Conservation (phyloP, 352 stramenopile species). For the Hyphochytrium catenoides region DNA sequence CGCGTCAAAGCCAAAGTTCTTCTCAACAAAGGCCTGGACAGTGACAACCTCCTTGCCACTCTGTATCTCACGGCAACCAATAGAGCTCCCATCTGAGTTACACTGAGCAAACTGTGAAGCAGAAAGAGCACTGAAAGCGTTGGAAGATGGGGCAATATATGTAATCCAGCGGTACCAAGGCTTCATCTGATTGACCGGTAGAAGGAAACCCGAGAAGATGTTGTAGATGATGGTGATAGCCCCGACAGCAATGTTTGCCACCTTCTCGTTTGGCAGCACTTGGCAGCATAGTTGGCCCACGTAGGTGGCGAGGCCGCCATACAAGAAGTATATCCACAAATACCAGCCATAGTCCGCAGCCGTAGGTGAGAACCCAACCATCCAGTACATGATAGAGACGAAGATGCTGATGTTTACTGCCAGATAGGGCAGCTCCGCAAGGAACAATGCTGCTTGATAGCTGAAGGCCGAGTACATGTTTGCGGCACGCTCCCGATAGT, state of each 20-base stretch:
- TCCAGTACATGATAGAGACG: neutral
- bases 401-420: neutral
- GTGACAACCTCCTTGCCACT: no score
- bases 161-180: constrained; percentile 33
- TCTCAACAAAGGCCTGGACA: constrained; percentile 3
- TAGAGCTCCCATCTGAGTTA: no score
- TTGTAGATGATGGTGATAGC: constrained; percentile 36
- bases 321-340: constrained; percentile 22
- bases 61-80: no score
- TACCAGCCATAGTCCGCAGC: no score
- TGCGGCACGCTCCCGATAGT: constrained; percentile 18
- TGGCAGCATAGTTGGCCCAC: constrained; percentile 38
- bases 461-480: neutral
- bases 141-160: constrained; percentile 30
- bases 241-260: constrained; percentile 38
- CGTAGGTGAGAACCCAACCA: no score
- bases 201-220: constrained; percentile 24
- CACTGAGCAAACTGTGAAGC: no score
- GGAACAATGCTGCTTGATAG: neutral
- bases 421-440: neutral
- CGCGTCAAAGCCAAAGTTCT: constrained; percentile 6
- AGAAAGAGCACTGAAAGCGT: constrained; percentile 15
- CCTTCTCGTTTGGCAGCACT: constrained; percentile 37
- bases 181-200: constrained; percentile 24
- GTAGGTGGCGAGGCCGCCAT: constrained; percentile 29